These are phyloP conservation scores for Neurospora sublineolata DNA, from an alignment of 495 filamentous ascomycete genomes.

Conservation along the genomic window DNA sequence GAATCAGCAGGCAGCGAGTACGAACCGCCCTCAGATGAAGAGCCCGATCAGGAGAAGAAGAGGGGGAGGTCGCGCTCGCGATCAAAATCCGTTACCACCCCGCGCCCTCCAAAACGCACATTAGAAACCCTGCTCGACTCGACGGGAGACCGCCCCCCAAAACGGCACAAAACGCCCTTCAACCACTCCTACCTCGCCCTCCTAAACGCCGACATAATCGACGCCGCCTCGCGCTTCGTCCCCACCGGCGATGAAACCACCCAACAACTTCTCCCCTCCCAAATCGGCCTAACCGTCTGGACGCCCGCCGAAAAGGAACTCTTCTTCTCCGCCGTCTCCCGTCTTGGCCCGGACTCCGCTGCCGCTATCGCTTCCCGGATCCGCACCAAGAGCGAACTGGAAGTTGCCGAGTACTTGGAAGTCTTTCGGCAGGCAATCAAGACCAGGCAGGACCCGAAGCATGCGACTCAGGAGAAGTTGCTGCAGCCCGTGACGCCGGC, in stretches of 20 bases:
- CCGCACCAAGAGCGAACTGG: conserved; percentile 58
- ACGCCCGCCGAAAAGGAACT: conserved; percentile 52
- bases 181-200: conserved; percentile 47
- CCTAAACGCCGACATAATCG: conserved; percentile 43
- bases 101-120: not conserved
- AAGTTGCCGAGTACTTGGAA: conserved; percentile 57
- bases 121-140: not conserved
- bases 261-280: conserved; percentile 25
- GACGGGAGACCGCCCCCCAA: conserved; percentile 12
- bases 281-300: conserved; percentile 62
- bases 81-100: not conserved
- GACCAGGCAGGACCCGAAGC: not conserved
- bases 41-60: not conserved
- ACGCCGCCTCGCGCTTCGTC: conserved; percentile 23
- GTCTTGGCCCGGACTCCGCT: conserved; percentile 50
- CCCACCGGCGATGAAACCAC: conserved; percentile 1
- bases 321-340: conserved; percentile 54
- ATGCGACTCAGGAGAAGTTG: not conserved
- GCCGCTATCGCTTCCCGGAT: conserved; percentile 51
- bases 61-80: not conserved
- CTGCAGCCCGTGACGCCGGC: conserved; percentile 13
- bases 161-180: conserved; percentile 27
- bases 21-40: not conserved
- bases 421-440: conserved; percentile 40
- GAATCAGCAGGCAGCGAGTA: not conserved